These are phyloP conservation scores for Pseudoscleropodium purum DNA, from an alignment of 225 moss, liverwort and hornwort genomes.

Conservation along the genomic window DNA sequence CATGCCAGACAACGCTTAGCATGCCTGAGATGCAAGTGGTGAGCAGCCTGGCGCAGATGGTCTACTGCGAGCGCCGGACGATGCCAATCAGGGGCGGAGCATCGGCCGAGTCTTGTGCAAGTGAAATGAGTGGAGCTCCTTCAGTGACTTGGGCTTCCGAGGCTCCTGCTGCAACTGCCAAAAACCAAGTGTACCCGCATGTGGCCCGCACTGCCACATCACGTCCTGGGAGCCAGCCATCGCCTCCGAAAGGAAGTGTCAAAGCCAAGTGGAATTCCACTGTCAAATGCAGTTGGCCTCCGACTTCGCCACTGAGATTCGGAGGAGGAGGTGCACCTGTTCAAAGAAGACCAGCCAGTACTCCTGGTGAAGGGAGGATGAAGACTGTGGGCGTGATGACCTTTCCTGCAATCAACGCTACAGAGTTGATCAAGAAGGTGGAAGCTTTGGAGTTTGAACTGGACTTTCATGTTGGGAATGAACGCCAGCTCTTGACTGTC, in stretches of 20 bases:
- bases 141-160: not conserved
- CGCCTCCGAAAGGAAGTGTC: not conserved
- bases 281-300: slow-evolving; percentile 24
- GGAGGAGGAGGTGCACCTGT: not conserved
- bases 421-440: slow-evolving; percentile 17
- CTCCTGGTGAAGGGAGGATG: not conserved
- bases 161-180: not conserved
- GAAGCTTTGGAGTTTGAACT: slow-evolving; percentile 26
- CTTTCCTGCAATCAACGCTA: not conserved
- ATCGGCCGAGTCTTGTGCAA: not conserved
- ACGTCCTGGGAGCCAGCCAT: not conserved
- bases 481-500: slow-evolving; percentile 24
- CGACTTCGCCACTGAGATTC: slow-evolving; percentile 3
- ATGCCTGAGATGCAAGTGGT: slow-evolving; percentile 20
- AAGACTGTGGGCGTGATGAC: slow-evolving; percentile 18
- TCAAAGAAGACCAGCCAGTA: not conserved
- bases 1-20: slow-evolving; percentile 18
- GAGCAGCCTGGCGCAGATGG: slow-evolving; percentile 17
- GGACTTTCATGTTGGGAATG: slow-evolving; percentile 23
- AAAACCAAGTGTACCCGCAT: not conserved
- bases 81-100: not conserved
- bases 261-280: slow-evolving; percentile 30
- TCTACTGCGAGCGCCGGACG: not conserved
- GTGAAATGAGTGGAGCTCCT: not conserved
- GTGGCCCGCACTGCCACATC: not conserved